These are phyloP conservation scores for Carpinus viminea DNA, from an alignment of 306 rosid species.

Conservation along the genomic window DNA sequence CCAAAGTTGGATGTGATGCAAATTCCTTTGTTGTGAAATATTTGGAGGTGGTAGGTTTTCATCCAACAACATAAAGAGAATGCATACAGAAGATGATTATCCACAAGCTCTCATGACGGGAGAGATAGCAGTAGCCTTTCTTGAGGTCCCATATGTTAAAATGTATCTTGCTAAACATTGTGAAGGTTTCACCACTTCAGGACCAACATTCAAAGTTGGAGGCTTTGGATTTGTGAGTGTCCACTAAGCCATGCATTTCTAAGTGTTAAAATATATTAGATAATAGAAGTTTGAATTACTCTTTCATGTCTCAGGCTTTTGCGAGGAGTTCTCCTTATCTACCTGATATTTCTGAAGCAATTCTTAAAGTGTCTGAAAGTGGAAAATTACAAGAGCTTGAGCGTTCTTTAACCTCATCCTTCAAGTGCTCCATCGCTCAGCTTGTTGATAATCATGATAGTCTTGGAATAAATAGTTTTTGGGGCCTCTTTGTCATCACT, in stretches of 20 bases:
- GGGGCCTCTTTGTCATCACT: background rate
- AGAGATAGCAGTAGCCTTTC: constrained; percentile 12
- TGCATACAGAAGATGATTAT: constrained; percentile 9
- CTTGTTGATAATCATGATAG: background rate
- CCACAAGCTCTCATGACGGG: constrained; percentile 5
- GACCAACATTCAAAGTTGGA: constrained; percentile 19
- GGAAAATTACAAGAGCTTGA: constrained; percentile 3
- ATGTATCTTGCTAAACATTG: constrained; percentile 23
- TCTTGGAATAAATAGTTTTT: background rate
- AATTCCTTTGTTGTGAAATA: constrained; percentile 12
- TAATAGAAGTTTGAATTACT: background rate
- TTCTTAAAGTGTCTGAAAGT: background rate
- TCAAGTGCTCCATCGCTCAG: background rate
- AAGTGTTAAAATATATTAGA: no score
- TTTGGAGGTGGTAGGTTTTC: constrained; percentile 15
- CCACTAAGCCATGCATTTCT: background rate
- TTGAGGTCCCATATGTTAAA: constrained; percentile 22
- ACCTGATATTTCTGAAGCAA: constrained; percentile 3
- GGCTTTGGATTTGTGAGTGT: constrained; percentile 25
- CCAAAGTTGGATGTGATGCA: constrained; percentile 26
- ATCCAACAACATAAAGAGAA: constrained; percentile 19
- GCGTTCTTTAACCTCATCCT: background rate
- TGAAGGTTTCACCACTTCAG: constrained; percentile 4
- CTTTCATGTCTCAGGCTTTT: background rate
- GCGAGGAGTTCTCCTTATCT: constrained; percentile 12